These are phyloP conservation scores for Fusarium sororula DNA, from an alignment of 2,329 filamentous ascomycete genomes.

Conservation along the genomic window DNA sequence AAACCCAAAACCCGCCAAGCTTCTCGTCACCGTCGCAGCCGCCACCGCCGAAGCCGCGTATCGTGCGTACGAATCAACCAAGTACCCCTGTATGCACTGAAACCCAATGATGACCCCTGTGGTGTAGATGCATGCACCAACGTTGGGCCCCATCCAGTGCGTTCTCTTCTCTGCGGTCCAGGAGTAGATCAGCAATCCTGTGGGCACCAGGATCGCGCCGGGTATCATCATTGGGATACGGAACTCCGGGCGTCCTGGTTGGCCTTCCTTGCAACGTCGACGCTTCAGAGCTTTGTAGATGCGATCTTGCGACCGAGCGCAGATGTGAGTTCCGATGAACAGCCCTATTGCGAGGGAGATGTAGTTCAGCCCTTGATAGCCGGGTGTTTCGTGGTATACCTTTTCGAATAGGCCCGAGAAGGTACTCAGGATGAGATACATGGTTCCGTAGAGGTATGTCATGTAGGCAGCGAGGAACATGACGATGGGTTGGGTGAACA, in stretches of 20 bases:
- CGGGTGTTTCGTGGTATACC: not conserved
- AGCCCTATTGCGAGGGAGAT: not conserved
- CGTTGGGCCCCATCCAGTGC: not conserved
- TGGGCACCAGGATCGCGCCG: not conserved
- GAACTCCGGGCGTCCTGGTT: not conserved
- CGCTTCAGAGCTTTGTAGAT: not conserved
- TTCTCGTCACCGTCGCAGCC: not conserved
- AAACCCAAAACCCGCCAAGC: not conserved
- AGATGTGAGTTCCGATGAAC: not conserved
- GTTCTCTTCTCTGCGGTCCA: not conserved
- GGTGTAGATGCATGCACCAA: not conserved
- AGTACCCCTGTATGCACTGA: not conserved
- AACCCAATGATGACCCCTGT: not conserved
- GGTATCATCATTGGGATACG: not conserved
- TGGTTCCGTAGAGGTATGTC: not conserved
- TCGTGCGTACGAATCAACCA: not conserved
- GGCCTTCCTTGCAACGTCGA: not conserved
- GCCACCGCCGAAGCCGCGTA: not conserved
- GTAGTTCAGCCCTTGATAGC: not conserved
- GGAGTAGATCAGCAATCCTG: not conserved
- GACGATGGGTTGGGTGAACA: not conserved
- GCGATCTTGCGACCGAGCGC: not conserved
- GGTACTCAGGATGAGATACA: not conserved
- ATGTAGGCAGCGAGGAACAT: not conserved
- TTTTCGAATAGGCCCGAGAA: not conserved